Evolutionary conservation across 164 flowering plant species (phyloP).

Genomic region (Macadamia integrifolia): DNA sequence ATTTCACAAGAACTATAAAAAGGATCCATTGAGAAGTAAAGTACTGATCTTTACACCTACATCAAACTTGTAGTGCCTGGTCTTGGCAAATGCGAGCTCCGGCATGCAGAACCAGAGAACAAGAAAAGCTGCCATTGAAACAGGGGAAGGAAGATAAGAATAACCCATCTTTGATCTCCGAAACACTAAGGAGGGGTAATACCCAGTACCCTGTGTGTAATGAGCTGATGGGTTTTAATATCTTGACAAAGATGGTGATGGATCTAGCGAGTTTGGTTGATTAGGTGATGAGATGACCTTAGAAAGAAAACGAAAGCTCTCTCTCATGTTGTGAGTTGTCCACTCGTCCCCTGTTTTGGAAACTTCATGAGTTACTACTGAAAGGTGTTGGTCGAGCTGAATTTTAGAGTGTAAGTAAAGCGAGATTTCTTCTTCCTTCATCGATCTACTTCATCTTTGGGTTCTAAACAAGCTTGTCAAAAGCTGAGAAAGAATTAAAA

Average conservation of each 20-base stretch:
- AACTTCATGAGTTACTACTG: too few species aligned
- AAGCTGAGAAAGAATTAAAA: too few species aligned
- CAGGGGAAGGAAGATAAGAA: constrained; percentile 7
- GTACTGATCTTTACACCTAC: constrained; percentile 11
- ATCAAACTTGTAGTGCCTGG: constrained; percentile 39
- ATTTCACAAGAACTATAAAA: background rate
- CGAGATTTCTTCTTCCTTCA: too few species aligned
- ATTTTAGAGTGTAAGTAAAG: constrained; percentile 19
- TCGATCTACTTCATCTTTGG: too few species aligned
- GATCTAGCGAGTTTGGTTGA: constrained; percentile 13
- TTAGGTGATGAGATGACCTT: constrained; percentile 21
- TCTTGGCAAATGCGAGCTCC: constrained; percentile 17
- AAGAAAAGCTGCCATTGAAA: constrained; percentile 11
- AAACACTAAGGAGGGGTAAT: too few species aligned
- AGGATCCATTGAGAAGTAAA: background rate
- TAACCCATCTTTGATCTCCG: constrained; percentile 12
- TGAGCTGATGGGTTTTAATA: too few species aligned
- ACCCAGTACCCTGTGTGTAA: too few species aligned
- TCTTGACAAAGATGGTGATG: too few species aligned
- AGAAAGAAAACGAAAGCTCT: background rate
- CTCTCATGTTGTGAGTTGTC: background rate
- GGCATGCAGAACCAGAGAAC: constrained; percentile 14
- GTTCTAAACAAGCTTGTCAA: too few species aligned
- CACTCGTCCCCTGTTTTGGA: background rate
- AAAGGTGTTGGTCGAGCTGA: constrained; percentile 12